phyloP scores from a whole-genome alignment of 306 rosid species.

The Canavalia ensiformis region DNA sequence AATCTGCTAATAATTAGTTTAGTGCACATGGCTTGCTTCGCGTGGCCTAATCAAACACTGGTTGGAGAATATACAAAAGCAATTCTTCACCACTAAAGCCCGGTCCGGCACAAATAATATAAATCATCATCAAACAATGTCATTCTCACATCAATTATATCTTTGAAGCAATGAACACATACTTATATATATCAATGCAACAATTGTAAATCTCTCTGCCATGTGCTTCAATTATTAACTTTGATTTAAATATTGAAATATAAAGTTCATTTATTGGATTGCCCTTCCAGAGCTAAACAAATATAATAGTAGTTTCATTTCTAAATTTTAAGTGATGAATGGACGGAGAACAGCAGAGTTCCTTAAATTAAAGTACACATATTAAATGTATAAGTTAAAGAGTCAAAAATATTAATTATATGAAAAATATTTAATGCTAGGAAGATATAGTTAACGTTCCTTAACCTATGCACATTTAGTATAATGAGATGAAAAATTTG shows the following conservation, averaged over 20 bases:
- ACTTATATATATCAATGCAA: not conserved
- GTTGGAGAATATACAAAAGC: not conserved
- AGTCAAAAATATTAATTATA: too few relatives aligned
- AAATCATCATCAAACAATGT: constrained; percentile 28
- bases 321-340: not conserved
- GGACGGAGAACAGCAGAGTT: not conserved
- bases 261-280: not conserved
- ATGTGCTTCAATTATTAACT: constrained; percentile 36
- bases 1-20: constrained; percentile 42
- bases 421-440: too few relatives aligned
- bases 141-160: constrained; percentile 22
- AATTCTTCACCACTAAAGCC: constrained; percentile 5
- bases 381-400: too few relatives aligned
- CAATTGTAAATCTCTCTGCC: not conserved
- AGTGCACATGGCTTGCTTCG: constrained; percentile 60
- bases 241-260: not conserved
- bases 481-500: too few relatives aligned
- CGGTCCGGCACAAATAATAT: constrained; percentile 14
- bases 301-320: too few relatives aligned
- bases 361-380: not conserved
- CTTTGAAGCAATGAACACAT: not conserved
- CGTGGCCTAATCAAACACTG: not conserved
- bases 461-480: too few relatives aligned
- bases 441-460: too few relatives aligned
- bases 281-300: not conserved